Percentiles rank a stretch among this genome's conserved stretches.
phyloP scores from a whole-genome alignment of 2,329 filamentous ascomycete species.

The Botrytis fragariae region DNA sequence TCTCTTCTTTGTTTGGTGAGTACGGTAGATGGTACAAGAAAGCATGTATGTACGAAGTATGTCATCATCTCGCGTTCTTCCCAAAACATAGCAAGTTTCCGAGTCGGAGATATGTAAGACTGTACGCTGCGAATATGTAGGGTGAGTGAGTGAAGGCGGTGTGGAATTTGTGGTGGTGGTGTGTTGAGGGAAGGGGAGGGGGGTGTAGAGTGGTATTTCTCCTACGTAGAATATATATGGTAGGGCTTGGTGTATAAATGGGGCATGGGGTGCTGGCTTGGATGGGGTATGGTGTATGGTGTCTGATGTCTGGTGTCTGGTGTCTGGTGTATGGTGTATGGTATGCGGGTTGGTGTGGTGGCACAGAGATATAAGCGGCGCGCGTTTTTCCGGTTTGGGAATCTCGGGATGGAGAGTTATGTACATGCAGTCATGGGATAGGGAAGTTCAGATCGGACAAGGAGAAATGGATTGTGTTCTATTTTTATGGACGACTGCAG shows the following conservation, averaged over 20 bases:
- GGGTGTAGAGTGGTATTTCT: neutral
- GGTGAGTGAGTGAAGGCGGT: neutral
- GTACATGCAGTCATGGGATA: neutral
- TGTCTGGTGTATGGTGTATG: neutral
- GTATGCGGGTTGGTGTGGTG: neutral
- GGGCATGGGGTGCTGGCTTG: neutral
- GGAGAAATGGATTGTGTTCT: neutral
- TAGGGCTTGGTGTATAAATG: neutral
- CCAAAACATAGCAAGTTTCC: neutral
- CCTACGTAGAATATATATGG: neutral
- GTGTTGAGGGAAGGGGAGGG: neutral
- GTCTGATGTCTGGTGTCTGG: neutral
- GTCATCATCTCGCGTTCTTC: constrained; percentile 1
- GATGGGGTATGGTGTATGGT: neutral
- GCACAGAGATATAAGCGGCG: neutral
- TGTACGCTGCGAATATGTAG: neutral
- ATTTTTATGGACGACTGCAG: neutral
- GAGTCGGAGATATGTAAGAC: neutral
- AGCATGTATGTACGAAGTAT: neutral
- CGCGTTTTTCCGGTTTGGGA: neutral
- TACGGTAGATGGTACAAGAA: neutral
- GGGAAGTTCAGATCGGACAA: neutral
- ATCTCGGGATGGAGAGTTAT: neutral
- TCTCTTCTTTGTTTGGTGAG: neutral
- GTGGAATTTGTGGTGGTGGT: neutral